A percentile compares a stretch with the other conserved stretches of the same genome.
Evolutionary conservation across 1,139 yeast genomes (phyloP).

Genomic region (Saccharomyces hybrid): DNA sequence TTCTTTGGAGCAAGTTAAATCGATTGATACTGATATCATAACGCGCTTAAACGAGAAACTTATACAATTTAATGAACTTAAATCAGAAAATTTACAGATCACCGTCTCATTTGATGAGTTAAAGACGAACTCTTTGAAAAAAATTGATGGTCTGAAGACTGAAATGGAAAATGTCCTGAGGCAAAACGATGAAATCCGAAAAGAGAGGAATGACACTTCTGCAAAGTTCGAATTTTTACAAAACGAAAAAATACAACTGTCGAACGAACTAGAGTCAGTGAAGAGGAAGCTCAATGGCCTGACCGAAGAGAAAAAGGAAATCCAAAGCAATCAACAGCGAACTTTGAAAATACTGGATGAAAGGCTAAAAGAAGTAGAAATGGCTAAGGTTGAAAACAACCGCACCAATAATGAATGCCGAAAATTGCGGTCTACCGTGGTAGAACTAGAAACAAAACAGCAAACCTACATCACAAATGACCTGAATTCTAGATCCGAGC

Average conservation of each 20-base stretch:
- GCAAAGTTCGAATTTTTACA: not conserved
- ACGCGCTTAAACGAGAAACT: not conserved
- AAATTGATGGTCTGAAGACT: slow-evolving; percentile 37
- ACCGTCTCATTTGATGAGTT: slow-evolving; percentile 47
- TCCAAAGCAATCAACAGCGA: slow-evolving; percentile 30
- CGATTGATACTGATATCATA: not conserved
- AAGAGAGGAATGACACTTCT: slow-evolving; percentile 4
- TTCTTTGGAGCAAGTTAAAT: not conserved
- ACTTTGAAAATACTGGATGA: slow-evolving; percentile 30
- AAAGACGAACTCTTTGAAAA: slow-evolving; percentile 34
- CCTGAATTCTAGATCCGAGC: slow-evolving; percentile 33
- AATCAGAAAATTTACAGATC: slow-evolving; percentile 8
- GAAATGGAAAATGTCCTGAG: slow-evolving; percentile 40
- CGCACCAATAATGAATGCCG: slow-evolving; percentile 6
- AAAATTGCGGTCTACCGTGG: slow-evolving; percentile 30
- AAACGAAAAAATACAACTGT: not conserved
- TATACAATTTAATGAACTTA: slow-evolving; percentile 6
- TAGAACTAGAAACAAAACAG: slow-evolving; percentile 35
- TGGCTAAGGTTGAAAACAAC: slow-evolving; percentile 6
- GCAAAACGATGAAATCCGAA: slow-evolving; percentile 2
- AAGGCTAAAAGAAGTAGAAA: slow-evolving; percentile 8
- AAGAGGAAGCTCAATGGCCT: not conserved
- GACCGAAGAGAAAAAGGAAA: slow-evolving; percentile 41
- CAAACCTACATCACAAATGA: slow-evolving; percentile 33
- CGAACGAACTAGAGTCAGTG: not conserved